Conservation (phyloP, 2,329 filamentous ascomycete genomes). For the Purpureocillium takamizusanense region DNA sequence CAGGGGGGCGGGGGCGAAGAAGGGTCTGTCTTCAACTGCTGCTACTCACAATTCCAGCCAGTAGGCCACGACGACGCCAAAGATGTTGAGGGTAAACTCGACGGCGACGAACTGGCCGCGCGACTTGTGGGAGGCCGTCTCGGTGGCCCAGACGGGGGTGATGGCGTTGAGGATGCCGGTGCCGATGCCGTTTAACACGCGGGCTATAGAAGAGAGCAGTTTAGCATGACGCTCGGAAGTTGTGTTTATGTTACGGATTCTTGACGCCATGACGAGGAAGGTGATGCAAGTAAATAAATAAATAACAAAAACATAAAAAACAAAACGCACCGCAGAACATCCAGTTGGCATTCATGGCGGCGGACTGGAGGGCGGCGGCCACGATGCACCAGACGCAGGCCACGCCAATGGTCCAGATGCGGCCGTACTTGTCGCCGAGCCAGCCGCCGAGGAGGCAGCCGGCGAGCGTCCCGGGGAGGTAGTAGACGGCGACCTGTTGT, state of each 20-base stretch:
- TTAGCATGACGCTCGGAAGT: no score
- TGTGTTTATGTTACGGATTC: no score
- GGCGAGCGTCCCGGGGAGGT: slow-evolving; percentile 46
- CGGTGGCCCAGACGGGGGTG: slow-evolving; percentile 62
- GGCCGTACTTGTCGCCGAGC: slow-evolving; percentile 52
- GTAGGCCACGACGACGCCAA: slow-evolving; percentile 54
- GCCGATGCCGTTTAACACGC: slow-evolving; percentile 47
- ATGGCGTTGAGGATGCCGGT: slow-evolving; percentile 64
- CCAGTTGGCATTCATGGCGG: slow-evolving; percentile 57
- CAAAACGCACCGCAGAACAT: slow-evolving; percentile 53
- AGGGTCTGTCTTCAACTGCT: no score
- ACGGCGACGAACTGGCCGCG: slow-evolving; percentile 62
- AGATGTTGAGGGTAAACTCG: slow-evolving; percentile 66
- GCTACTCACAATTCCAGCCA: slow-evolving; percentile 42
- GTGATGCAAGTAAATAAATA: no score
- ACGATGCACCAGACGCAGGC: slow-evolving; percentile 49
- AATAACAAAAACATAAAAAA: no score
- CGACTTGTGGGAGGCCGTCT: slow-evolving; percentile 58
- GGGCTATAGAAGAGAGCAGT: slow-evolving; percentile 9
- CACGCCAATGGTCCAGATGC: slow-evolving; percentile 54
- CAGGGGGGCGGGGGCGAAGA: no score
- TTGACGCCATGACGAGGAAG: no score
- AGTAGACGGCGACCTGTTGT: slow-evolving; percentile 28
- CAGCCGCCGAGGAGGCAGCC: slow-evolving; percentile 55
- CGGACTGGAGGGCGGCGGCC: slow-evolving; percentile 56